Evolutionary conservation across 2,329 filamentous ascomycete genomes (phyloP).

Genomic region (Aspergillus quadricinctus): DNA sequence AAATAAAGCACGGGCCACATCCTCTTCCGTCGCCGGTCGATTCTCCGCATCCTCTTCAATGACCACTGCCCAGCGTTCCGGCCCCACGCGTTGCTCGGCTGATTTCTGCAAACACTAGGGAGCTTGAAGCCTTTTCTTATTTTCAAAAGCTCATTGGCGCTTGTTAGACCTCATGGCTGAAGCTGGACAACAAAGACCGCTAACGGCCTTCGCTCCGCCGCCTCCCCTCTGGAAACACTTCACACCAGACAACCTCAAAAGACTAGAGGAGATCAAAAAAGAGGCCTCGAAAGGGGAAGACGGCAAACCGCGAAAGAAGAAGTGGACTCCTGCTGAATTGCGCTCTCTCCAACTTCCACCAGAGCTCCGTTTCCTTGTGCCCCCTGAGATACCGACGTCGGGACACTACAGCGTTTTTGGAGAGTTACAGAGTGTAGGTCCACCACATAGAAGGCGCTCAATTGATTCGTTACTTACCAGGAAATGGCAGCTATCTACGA

Average conservation of each 20-base stretch:
- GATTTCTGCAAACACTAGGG: background rate
- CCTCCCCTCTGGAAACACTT: slow-evolving; percentile 90
- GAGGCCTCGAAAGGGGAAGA: slow-evolving; percentile 28
- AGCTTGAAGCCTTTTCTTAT: background rate
- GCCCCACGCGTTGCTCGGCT: background rate
- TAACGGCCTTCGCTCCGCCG: slow-evolving; percentile 73
- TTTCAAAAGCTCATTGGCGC: background rate
- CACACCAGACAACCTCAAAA: slow-evolving; percentile 67
- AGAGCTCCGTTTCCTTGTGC: slow-evolving; percentile 73
- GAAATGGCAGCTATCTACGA: slow-evolving; percentile 47
- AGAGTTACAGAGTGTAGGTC: slow-evolving; percentile 55
- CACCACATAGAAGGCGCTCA: background rate
- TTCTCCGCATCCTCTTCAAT: slow-evolving; percentile 11
- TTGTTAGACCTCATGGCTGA: slow-evolving; percentile 54
- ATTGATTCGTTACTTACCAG: background rate
- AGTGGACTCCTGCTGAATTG: slow-evolving; percentile 32
- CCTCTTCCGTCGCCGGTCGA: slow-evolving; percentile 9
- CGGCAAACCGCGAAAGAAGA: slow-evolving; percentile 26
- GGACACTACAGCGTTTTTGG: slow-evolving; percentile 75
- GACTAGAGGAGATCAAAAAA: slow-evolving; percentile 50
- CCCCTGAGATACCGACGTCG: slow-evolving; percentile 67
- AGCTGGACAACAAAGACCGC: slow-evolving; percentile 42
- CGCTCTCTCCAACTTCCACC: slow-evolving; percentile 53
- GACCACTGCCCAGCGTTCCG: background rate
- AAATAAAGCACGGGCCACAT: slow-evolving; percentile 16